Evolutionary conservation across 1,284 basidiomycete species (phyloP).

Genomic region (Moesziomyces sp.): DNA sequence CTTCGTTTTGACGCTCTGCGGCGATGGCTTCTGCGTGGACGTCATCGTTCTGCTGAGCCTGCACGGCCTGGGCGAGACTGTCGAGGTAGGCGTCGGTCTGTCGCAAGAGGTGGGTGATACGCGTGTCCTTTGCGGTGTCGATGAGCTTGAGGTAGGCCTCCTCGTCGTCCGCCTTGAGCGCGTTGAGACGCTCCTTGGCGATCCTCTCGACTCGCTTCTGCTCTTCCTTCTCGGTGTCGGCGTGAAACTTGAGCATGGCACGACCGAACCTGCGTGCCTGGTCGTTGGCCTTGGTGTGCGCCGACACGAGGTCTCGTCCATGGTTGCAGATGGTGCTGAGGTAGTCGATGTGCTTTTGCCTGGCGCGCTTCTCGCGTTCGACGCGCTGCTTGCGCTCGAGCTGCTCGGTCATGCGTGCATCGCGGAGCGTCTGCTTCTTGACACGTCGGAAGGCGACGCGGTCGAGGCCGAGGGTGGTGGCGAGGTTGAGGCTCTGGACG

Average conservation of each 20-base stretch:
- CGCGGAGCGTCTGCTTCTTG: constrained; percentile 87
- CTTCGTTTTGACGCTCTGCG: constrained; percentile 50
- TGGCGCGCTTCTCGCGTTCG: constrained; percentile 91
- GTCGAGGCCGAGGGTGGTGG: constrained; percentile 86
- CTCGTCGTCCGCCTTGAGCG: constrained; percentile 97
- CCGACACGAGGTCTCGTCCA: constrained; percentile 78
- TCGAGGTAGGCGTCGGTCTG: constrained; percentile 97
- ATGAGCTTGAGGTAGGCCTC: constrained; percentile 99
- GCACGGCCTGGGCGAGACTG: constrained; percentile 91
- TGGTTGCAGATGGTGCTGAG: constrained; percentile 88
- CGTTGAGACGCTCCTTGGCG: constrained; percentile 97
- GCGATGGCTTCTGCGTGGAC: constrained; percentile 65
- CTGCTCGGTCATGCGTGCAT: constrained; percentile 89
- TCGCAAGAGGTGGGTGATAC: constrained; percentile 93
- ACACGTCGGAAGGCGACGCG: constrained; percentile 88
- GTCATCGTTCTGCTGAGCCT: constrained; percentile 88
- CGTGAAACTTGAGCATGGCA: constrained; percentile 70
- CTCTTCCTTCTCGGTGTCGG: constrained; percentile 72
- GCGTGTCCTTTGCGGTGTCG: constrained; percentile 98
- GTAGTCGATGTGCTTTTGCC: constrained; percentile 96
- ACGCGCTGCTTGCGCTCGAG: constrained; percentile 90
- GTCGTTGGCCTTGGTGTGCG: constrained; percentile 72
- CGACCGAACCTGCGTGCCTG: constrained; percentile 70
- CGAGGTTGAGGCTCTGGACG: constrained; percentile 86
- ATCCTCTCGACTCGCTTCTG: constrained; percentile 85